A percentile compares a stretch with the other conserved stretches of the same genome.
Conservation (phyloP, 1,284 basidiomycete genomes). For the Cutaneotrichosporon sp. region DNA sequence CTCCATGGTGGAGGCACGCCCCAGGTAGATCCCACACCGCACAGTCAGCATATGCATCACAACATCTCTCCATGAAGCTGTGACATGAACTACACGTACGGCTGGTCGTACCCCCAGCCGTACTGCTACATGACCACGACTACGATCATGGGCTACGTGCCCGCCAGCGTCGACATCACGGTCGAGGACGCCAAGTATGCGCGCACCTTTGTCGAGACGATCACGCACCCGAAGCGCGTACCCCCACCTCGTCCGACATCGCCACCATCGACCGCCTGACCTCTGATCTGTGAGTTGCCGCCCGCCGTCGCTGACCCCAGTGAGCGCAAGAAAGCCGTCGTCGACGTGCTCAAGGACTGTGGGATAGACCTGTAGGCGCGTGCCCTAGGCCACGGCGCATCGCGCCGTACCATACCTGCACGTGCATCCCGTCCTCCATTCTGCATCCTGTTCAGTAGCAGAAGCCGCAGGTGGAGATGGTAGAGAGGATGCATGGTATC, state of each 20-base stretch:
- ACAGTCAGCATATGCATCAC: too few relatives aligned
- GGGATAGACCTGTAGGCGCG: too few relatives aligned
- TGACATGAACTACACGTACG: not conserved
- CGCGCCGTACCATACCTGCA: too few relatives aligned
- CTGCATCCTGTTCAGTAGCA: too few relatives aligned
- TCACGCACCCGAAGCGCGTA: not conserved
- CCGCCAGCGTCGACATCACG: not conserved
- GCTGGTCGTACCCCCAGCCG: not conserved
- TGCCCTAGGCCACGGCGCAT: too few relatives aligned
- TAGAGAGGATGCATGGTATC: too few relatives aligned
- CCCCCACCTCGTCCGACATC: not conserved
- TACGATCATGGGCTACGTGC: not conserved
- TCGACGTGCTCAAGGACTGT: slow-evolving; percentile 5
- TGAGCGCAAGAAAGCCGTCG: not conserved
- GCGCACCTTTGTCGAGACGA: not conserved
- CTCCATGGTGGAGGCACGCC: too few relatives aligned
- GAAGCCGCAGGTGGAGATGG: too few relatives aligned
- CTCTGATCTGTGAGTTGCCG: not conserved
- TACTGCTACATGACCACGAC: not conserved
- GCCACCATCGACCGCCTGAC: not conserved
- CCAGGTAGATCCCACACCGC: too few relatives aligned
- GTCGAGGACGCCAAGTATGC: slow-evolving; percentile 5
- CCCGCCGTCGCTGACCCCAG: not conserved
- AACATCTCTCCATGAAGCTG: too few relatives aligned
- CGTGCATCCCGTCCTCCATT: too few relatives aligned